These are phyloP conservation scores for Sporothrix euskadiensis DNA, from an alignment of 2,329 filamentous ascomycete genomes.

Conservation along the genomic window DNA sequence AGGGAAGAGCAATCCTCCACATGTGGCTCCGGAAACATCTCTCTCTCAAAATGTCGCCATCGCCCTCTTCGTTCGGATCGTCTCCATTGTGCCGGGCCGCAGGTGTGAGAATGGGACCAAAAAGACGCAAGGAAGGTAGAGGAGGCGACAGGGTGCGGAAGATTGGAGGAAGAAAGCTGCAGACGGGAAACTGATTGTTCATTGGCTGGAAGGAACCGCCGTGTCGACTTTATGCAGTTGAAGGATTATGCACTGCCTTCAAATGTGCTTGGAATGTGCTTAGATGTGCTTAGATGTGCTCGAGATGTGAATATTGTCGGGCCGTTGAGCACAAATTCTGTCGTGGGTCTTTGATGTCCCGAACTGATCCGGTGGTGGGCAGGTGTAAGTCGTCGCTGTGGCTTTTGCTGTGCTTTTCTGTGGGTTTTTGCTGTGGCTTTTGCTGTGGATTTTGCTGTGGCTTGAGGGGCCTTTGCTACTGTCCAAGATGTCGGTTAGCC, in stretches of 20 bases:
- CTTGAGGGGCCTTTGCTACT: background rate
- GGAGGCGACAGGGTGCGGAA: background rate
- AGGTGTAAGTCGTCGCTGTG: background rate
- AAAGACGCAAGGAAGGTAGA: background rate
- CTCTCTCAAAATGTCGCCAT: background rate
- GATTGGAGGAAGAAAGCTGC: no score
- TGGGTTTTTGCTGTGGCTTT: background rate
- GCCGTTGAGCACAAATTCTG: background rate
- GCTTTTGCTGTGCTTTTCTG: background rate
- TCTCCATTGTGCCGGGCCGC: slow-evolving; percentile 6
- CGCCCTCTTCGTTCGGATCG: background rate
- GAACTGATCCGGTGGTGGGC: background rate
- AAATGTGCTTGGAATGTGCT: no score
- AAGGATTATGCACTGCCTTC: no score
- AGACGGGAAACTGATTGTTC: background rate
- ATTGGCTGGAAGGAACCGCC: no score
- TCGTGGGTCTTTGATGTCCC: background rate
- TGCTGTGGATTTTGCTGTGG: background rate
- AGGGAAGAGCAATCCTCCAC: background rate
- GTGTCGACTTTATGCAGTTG: background rate
- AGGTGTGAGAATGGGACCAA: background rate
- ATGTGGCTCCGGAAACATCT: background rate
- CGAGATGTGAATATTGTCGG: background rate
- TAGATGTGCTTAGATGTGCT: no score
- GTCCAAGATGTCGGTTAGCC: background rate